A percentile compares a stretch with the other conserved stretches of the same genome.
These are phyloP conservation scores for Protomyces lactucae-debilis DNA, from an alignment of 1,139 yeast genomes.

Conservation along the genomic window DNA sequence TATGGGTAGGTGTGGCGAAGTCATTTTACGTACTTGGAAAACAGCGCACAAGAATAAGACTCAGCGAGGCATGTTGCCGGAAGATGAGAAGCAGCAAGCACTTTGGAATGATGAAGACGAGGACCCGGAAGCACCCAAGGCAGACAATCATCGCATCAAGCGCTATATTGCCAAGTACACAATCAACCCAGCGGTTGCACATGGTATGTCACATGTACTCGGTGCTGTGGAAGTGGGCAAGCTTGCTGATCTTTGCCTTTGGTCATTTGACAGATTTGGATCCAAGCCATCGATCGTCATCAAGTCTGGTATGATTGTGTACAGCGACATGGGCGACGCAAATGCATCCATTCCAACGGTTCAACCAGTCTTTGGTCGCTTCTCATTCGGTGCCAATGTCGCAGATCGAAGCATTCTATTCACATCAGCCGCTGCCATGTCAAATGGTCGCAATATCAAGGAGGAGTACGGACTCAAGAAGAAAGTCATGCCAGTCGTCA, in stretches of 20 bases:
- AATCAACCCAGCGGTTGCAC: constrained; percentile 29
- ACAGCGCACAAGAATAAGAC: constrained; percentile 30
- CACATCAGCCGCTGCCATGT: constrained; percentile 22
- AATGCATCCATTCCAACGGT: constrained; percentile 30
- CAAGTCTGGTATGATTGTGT: constrained; percentile 29
- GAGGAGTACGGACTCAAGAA: constrained; percentile 26
- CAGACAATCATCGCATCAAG: constrained; percentile 29
- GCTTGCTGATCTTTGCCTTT: constrained; percentile 28
- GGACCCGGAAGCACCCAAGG: constrained; percentile 12
- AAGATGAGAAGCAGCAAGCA: constrained; percentile 10
- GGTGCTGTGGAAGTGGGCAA: constrained; percentile 30
- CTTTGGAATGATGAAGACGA: constrained; percentile 12
- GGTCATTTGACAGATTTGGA: constrained; percentile 27
- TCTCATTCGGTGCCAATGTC: constrained; percentile 28
- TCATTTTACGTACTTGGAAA: constrained; percentile 29
- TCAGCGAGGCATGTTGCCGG: constrained; percentile 27
- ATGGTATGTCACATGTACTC: constrained; percentile 27
- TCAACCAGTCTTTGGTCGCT: constrained; percentile 26
- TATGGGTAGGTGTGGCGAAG: constrained; percentile 31
- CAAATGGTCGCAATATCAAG: constrained; percentile 13
- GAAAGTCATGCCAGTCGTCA: constrained; percentile 24
- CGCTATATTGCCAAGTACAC: constrained; percentile 30
- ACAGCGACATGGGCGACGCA: constrained; percentile 29
- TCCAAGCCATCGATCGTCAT: constrained; percentile 23
- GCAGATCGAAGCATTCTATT: constrained; percentile 25